phyloP scores from a whole-genome alignment of 2,329 filamentous ascomycete species.

The Colletotrichum sp. region DNA sequence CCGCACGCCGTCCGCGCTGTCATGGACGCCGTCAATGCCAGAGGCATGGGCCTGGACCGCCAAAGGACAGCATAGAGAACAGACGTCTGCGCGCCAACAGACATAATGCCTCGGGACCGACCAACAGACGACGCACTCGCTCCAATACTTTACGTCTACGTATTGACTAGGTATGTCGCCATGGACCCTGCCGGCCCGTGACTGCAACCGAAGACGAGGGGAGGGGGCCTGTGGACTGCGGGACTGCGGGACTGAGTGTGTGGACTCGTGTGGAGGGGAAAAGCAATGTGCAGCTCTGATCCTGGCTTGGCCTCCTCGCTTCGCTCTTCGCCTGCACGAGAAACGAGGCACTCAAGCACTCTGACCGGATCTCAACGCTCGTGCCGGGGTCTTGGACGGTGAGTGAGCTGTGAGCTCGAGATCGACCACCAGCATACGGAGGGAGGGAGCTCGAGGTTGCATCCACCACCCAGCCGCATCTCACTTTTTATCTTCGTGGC shows the following conservation, averaged over 20 bases:
- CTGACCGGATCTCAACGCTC: background rate
- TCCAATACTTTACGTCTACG: background rate
- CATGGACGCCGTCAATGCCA: background rate
- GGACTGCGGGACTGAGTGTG: background rate
- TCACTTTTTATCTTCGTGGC: background rate
- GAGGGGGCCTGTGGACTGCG: background rate
- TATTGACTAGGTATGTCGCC: background rate
- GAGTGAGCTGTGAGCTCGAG: background rate
- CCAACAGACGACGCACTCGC: background rate
- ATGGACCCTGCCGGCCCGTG: background rate
- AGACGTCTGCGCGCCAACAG: background rate
- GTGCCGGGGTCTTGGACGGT: background rate
- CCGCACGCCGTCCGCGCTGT: background rate
- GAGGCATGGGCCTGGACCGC: background rate
- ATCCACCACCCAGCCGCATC: background rate
- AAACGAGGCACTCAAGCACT: background rate
- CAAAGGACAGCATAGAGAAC: background rate
- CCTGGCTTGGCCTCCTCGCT: conserved; percentile 15
- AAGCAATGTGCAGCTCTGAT: background rate
- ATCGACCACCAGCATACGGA: background rate
- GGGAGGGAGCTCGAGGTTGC: background rate
- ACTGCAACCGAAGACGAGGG: background rate
- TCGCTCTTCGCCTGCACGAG: background rate
- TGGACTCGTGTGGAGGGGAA: background rate
- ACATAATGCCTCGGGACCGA: background rate